Evolutionary conservation across 768 basidiomycete genomes (phyloP).

Genomic region (Mycena leptocephala): DNA sequence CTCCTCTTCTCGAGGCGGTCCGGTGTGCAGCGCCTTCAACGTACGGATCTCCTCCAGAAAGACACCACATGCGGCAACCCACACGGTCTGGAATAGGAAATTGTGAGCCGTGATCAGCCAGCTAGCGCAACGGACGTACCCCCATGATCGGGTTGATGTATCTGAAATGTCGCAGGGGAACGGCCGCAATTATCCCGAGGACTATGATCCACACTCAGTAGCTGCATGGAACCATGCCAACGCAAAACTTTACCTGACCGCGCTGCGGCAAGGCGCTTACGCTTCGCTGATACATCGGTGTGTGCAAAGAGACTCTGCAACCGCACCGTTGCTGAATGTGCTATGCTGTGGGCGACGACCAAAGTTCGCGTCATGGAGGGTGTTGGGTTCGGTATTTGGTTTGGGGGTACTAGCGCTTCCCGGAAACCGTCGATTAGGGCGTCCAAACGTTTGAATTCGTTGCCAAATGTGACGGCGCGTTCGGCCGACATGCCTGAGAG

Average conservation of each 20-base stretch:
- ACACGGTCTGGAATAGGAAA: slow-evolving; percentile 15
- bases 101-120: neutral
- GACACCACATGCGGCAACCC: slow-evolving; percentile 23
- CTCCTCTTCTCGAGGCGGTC: slow-evolving; percentile 13
- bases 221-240: too few relatives aligned
- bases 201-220: too few relatives aligned
- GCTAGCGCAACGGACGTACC: slow-evolving; percentile 36
- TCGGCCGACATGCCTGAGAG: slow-evolving; percentile 15
- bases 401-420: slow-evolving; percentile 28
- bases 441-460: slow-evolving; percentile 41
- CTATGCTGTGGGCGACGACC: slow-evolving; percentile 53
- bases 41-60: slow-evolving; percentile 20
- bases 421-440: slow-evolving; percentile 41
- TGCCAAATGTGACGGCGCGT: neutral
- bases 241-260: slow-evolving; percentile 14
- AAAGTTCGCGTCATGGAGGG: slow-evolving; percentile 29
- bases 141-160: slow-evolving; percentile 50
- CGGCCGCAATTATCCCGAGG: slow-evolving; percentile 38
- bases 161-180: slow-evolving; percentile 31
- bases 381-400: slow-evolving; percentile 15
- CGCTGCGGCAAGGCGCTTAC: slow-evolving; percentile 41
- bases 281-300: slow-evolving; percentile 38
- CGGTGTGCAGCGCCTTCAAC: neutral
- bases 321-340: slow-evolving; percentile 54
- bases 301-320: slow-evolving; percentile 50